Percentiles rank a stretch among this genome's conserved stretches.
phyloP scores from a whole-genome alignment of 352 stramenopile genomes.

The Lagenidium sp. region DNA sequence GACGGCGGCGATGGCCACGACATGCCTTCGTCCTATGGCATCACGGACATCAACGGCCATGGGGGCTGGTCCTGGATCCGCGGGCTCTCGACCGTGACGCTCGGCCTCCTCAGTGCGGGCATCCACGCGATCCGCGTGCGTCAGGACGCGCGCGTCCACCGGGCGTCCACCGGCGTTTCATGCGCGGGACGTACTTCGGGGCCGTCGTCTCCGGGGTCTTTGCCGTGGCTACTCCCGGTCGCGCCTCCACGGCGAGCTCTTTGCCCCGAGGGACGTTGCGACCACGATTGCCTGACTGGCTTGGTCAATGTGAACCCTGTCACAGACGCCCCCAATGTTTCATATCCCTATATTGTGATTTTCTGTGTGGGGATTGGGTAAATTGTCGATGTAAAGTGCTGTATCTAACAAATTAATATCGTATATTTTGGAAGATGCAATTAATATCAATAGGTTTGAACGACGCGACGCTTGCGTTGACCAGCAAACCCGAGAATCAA shows the following conservation, averaged over 20 bases:
- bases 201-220: constrained; percentile 1
- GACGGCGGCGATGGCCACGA: constrained; percentile 4
- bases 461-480: too few relatives aligned
- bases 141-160: constrained; percentile 2
- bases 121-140: constrained; percentile 6
- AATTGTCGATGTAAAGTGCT: too few relatives aligned
- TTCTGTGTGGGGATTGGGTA: too few relatives aligned
- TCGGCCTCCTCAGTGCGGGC: constrained; percentile 2
- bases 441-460: too few relatives aligned
- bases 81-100: constrained; percentile 4
- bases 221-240: constrained; percentile 1
- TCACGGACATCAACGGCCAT: not conserved
- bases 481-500: too few relatives aligned
- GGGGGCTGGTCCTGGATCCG: constrained; percentile 7
- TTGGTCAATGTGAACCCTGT: too few relatives aligned
- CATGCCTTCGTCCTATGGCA: constrained; percentile 8
- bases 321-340: too few relatives aligned
- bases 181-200: constrained; percentile 4
- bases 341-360: too few relatives aligned
- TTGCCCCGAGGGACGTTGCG: too few relatives aligned
- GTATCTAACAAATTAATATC: too few relatives aligned
- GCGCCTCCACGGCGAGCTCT: constrained; percentile 3
- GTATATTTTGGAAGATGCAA: too few relatives aligned
- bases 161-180: not conserved
- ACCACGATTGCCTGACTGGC: too few relatives aligned